Conservation (phyloP, 352 stramenopile genomes). For the Globisporangium perplexum region DNA sequence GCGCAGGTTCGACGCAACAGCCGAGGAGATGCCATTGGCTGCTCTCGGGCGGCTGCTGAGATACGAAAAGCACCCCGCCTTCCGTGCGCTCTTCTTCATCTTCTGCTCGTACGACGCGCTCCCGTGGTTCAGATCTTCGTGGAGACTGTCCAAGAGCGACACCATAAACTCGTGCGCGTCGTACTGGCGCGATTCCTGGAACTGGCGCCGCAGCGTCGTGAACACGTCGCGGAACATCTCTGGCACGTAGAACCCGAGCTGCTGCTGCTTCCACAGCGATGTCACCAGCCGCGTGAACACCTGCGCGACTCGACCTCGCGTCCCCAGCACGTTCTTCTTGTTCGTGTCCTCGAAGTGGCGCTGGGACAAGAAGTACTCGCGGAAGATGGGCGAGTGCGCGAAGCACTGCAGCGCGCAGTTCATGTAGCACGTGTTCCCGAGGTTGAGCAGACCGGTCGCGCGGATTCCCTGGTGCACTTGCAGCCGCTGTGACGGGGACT, state of each 20-base stretch:
- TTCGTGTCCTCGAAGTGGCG: conserved; percentile 93
- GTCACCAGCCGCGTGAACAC: conserved; percentile 84
- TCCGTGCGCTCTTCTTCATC: not conserved
- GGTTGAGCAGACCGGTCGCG: conserved; percentile 65
- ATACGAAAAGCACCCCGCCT: conserved; percentile 20
- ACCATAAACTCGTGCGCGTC: conserved; percentile 95
- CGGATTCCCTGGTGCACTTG: conserved; percentile 31
- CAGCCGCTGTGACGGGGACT: conserved; percentile 17
- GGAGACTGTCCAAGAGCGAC: conserved; percentile 96
- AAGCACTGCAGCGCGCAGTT: conserved; percentile 92
- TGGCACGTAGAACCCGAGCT: conserved; percentile 42
- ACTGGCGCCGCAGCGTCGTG: conserved; percentile 47
- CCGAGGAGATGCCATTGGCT: not conserved
- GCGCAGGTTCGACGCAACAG: not conserved
- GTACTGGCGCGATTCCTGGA: conserved; percentile 89
- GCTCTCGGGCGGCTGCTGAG: not conserved
- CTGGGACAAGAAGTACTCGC: conserved; percentile 93
- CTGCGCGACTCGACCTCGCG: conserved; percentile 84
- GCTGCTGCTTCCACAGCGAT: conserved; percentile 51
- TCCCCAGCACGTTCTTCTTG: conserved; percentile 90
- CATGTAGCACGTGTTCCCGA: conserved; percentile 89
- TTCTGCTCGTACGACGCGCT: conserved; percentile 2
- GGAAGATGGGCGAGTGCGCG: conserved; percentile 90
- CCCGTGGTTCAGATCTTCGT: conserved; percentile 95
- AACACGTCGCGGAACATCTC: conserved; percentile 67